Base-by-base conservation (phyloP, 2,329 filamentous ascomycete genomes). In the Penicillium thymicola region DNA sequence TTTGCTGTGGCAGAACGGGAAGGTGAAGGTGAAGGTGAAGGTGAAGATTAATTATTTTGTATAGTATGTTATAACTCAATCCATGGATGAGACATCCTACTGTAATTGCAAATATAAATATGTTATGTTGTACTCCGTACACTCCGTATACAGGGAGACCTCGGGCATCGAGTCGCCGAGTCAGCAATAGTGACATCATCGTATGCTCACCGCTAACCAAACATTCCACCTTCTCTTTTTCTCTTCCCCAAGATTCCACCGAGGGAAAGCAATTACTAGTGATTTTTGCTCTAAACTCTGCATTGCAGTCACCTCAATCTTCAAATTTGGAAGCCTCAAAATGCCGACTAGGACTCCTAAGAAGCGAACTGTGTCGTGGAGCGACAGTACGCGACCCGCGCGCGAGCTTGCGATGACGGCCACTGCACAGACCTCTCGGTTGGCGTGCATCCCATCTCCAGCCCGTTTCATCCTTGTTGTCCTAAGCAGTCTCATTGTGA, bases 401-500 rank as follows among this genome's bases (percentile, higher is more conserved):
- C 54, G 50, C n/a, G 59, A 63, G 36, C 59, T 60, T 32, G 61
- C 62, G 27, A 45, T 51, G 37, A 57, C 47, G 47, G 55, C 55
- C 25, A 32, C 49, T 49, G 55, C 53, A 51, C 59, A 46, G 42
- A 58, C 61, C 55, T 56, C 65, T 21, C 57, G 41, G 25, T 47
- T 70, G 32, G 59, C 66, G 32, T 67, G 63, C 53, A 66, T 74
- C 25, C 70, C 70, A 32, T 66, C 71, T 10, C 44, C 62, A 14
- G 55, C 66, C 6, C 78, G 80, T 55, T 81, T 84, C 30, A 67
- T 79, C 5, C 72, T 75, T 5, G 70, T 73, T 5, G 72, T 83
- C n/a, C 54, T 81, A 18, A 69, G 81, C 57, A 85, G 79, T 73
- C 79, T 92, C 56, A 76, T 79, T 32, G 75, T 91, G 55, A 88